Percentiles rank a stretch among this genome's conserved stretches.
These are phyloP conservation scores for Fusarium tupiense DNA, from an alignment of 2,329 filamentous ascomycete species.

Conservation along the genomic window DNA sequence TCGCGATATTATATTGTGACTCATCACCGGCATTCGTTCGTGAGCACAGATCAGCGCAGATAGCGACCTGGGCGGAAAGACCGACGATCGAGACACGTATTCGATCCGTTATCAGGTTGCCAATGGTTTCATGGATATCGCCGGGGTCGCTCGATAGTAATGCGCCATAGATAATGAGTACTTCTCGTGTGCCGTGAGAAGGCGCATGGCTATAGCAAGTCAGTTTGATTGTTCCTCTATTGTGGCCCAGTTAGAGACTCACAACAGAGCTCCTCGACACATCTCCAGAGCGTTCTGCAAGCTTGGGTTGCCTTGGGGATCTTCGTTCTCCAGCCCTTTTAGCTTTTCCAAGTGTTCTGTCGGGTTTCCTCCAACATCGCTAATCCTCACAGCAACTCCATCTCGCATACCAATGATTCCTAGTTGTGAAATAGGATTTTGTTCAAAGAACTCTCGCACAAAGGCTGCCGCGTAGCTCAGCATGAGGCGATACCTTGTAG, in stretches of 20 bases:
- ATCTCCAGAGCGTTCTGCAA: conserved; percentile 97
- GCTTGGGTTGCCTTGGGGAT: conserved; percentile 79
- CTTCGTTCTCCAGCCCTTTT: conserved; percentile 69
- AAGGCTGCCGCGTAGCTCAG: conserved; percentile 88
- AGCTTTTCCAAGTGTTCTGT: conserved; percentile 86
- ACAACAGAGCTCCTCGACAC: conserved; percentile 91
- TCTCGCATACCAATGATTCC: conserved; percentile 94
- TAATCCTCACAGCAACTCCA: conserved; percentile 85
- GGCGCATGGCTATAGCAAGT: conserved; percentile 75
- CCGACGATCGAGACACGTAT: conserved; percentile 92
- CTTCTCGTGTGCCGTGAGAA: conserved; percentile 90
- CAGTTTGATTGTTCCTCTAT: not conserved
- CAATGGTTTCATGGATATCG: conserved; percentile 92
- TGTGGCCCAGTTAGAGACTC: conserved; percentile 21
- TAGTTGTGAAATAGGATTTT: conserved; percentile 97
- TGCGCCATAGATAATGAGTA: conserved; percentile 91
- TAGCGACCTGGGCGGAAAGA: conserved; percentile 88
- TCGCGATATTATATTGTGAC: conserved; percentile 80
- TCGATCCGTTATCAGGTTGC: conserved; percentile 78
- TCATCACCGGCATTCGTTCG: conserved; percentile 86
- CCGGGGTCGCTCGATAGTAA: conserved; percentile 91
- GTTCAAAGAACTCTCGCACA: conserved; percentile 94
- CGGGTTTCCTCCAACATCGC: conserved; percentile 91
- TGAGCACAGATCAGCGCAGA: conserved; percentile 89
- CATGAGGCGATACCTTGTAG: conserved; percentile 84